Conservation (phyloP, 2,329 filamentous ascomycete species). For the Epicoccum sorghinum region DNA sequence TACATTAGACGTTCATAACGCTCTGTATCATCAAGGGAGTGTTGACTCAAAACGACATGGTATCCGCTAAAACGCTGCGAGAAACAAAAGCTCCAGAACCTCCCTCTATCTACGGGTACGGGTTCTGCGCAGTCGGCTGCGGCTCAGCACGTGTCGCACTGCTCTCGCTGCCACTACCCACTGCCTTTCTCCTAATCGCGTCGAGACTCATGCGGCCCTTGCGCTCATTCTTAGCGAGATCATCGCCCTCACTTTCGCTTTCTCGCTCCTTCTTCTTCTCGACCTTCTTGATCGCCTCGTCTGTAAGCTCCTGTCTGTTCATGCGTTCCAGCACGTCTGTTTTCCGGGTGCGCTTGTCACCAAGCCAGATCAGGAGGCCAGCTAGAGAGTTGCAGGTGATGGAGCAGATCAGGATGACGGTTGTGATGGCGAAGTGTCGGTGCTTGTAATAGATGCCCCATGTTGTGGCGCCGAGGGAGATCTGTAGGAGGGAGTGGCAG, state of each 20-base stretch:
- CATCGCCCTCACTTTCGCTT: conserved; percentile 44
- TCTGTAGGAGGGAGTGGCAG: conserved; percentile 79
- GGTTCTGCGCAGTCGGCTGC: conserved; percentile 12
- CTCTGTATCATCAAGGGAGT: too few species aligned
- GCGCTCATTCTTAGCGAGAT: conserved; percentile 21
- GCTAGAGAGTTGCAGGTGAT: conserved; percentile 79
- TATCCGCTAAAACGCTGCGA: background rate
- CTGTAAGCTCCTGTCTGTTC: conserved; percentile 76
- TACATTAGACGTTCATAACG: too few species aligned
- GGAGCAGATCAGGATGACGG: conserved; percentile 79
- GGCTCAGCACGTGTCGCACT: conserved; percentile 19
- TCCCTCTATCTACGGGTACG: conserved; percentile 4
- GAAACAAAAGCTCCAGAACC: background rate
- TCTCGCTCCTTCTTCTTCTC: conserved; percentile 51
- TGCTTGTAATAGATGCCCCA: conserved; percentile 77
- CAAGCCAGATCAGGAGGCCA: conserved; percentile 76
- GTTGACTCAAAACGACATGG: too few species aligned
- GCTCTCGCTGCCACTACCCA: conserved; percentile 19
- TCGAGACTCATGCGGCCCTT: conserved; percentile 28
- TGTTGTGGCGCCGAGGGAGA: conserved; percentile 77
- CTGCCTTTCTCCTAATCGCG: conserved; percentile 15
- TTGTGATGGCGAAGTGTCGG: conserved; percentile 75
- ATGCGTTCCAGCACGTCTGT: conserved; percentile 83
- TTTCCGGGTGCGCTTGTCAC: conserved; percentile 78
- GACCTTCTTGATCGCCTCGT: conserved; percentile 65